Conservation (phyloP, 2,329 filamentous ascomycete species). For the Byssoonygena ceratinophila region DNA sequence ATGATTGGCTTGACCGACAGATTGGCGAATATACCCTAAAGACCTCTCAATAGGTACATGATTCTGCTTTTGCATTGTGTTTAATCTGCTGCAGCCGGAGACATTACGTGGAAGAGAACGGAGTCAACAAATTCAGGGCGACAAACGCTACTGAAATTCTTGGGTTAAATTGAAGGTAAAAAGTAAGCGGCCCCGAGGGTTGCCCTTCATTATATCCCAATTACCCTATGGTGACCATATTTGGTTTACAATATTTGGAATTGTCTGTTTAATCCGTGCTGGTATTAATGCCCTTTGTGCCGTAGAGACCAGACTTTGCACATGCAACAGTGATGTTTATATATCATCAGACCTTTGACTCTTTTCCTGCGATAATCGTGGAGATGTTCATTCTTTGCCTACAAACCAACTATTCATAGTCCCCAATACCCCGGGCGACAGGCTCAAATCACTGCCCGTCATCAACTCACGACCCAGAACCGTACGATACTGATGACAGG, state of each 20-base stretch:
- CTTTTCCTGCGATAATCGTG: neutral
- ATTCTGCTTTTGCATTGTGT: neutral
- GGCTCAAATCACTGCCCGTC: no score
- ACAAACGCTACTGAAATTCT: no score
- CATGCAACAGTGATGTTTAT: neutral
- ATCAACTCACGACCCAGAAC: neutral
- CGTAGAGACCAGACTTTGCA: neutral
- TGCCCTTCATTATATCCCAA: neutral
- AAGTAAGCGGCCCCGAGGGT: no score
- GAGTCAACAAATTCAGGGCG: no score
- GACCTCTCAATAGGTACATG: neutral
- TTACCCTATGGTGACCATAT: neutral
- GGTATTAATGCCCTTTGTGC: neutral
- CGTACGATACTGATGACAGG: neutral
- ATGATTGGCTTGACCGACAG: conserved; percentile 16
- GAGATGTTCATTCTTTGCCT: neutral
- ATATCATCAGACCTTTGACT: neutral
- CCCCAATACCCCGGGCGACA: no score
- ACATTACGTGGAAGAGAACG: neutral
- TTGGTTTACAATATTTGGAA: neutral
- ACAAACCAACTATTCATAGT: neutral
- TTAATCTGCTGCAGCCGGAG: neutral
- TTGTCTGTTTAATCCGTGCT: no score
- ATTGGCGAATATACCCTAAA: conserved; percentile 8
- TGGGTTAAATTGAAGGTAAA: no score